Evolutionary conservation across 1,139 yeast species (phyloP).

Genomic region (Lodderomyces orthopsilosis): DNA sequence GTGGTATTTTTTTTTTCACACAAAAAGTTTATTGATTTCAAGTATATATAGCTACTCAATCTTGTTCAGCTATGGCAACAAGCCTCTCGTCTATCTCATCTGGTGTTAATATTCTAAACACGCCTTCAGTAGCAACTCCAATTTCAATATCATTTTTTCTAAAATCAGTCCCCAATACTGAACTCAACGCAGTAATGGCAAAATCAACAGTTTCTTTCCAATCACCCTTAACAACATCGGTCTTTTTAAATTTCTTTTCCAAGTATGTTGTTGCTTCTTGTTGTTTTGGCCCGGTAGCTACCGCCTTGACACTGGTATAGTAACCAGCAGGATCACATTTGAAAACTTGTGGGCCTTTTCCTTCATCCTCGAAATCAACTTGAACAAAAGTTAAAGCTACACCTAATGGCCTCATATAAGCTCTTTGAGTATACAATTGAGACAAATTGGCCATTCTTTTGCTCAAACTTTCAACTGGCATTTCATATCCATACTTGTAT

Average conservation of each 20-base stretch:
- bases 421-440: constrained; percentile 95
- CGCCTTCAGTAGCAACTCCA: constrained; percentile 77
- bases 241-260: constrained; percentile 88
- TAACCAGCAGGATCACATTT: constrained; percentile 98
- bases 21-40: not conserved
- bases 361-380: constrained; percentile 68
- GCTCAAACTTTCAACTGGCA: constrained; percentile 92
- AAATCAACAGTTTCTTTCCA: constrained; percentile 89
- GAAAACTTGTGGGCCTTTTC: constrained; percentile 83
- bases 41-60: constrained; percentile 35
- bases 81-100: constrained; percentile 94
- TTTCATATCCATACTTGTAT: constrained; percentile 92
- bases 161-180: constrained; percentile 88
- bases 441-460: constrained; percentile 94
- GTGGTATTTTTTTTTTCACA: not conserved
- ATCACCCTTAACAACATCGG: constrained; percentile 69
- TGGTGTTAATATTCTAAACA: constrained; percentile 67
- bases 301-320: constrained; percentile 86
- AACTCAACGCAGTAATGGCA: constrained; percentile 81
- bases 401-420: constrained; percentile 98
- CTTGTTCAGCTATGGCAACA: constrained; percentile 94
- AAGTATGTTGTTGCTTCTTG: constrained; percentile 90
- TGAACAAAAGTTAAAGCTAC: constrained; percentile 87
- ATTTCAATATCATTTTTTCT: constrained; percentile 90
- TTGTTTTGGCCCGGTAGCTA: constrained; percentile 95